These are phyloP conservation scores for Apiotrichum laibachii DNA, from an alignment of 1,284 basidiomycete species.

Conservation along the genomic window DNA sequence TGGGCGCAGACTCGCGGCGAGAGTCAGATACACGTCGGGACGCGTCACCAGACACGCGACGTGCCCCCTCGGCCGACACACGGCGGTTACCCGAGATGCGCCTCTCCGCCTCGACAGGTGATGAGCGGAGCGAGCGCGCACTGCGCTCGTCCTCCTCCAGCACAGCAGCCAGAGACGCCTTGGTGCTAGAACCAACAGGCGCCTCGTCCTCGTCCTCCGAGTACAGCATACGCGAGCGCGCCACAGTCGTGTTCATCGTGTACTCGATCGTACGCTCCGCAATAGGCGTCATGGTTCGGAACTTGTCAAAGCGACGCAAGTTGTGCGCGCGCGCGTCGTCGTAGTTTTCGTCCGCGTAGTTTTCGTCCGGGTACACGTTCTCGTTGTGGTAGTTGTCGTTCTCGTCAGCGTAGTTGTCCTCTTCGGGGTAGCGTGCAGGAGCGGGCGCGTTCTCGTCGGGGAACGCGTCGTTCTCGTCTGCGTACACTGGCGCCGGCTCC, in stretches of 20 bases:
- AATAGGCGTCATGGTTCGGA: constrained; percentile 87
- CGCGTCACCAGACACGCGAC: background rate
- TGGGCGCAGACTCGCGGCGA: background rate
- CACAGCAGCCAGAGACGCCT: background rate
- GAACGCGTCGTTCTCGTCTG: constrained; percentile 16
- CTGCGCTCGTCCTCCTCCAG: constrained; percentile 30
- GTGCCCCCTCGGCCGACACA: background rate
- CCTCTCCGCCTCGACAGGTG: too few relatives aligned
- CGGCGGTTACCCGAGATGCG: too few relatives aligned
- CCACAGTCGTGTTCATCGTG: constrained; percentile 52
- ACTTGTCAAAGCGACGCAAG: background rate
- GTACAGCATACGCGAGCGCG: constrained; percentile 3
- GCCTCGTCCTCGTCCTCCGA: constrained; percentile 1
- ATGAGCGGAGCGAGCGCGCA: constrained; percentile 7
- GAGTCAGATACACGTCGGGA: background rate
- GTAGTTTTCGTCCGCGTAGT: constrained; percentile 5
- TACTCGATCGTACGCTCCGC: constrained; percentile 87
- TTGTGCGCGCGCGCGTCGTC: constrained; percentile 13
- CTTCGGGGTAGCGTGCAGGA: constrained; percentile 10
- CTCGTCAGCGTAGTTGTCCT: constrained; percentile 22
- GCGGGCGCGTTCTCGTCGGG: background rate
- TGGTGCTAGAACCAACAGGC: background rate
- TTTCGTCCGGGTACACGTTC: constrained; percentile 4
- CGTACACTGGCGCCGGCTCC: background rate
- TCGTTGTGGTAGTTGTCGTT: constrained; percentile 7